A percentile compares a stretch with the other conserved stretches of the same genome.
These are phyloP conservation scores for Phytophthora pistaciae DNA, from an alignment of 352 stramenopile genomes.

Conservation along the genomic window DNA sequence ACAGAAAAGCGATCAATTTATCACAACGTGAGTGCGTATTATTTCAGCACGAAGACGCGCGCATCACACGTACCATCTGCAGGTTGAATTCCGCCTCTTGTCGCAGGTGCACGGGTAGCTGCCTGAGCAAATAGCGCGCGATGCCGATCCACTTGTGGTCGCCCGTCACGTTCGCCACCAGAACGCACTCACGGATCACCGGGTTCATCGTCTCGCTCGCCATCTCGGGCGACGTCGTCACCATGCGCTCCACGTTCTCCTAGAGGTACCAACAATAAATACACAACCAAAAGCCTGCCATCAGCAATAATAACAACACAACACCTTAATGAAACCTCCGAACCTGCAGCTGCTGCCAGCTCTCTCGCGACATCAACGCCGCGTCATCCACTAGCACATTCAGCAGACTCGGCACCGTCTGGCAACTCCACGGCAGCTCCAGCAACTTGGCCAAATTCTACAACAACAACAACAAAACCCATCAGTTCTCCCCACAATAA, in stretches of 20 bases:
- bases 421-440: slow-evolving; percentile 68
- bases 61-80: slow-evolving; percentile 62
- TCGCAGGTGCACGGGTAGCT: slow-evolving; percentile 60
- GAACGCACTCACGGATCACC: slow-evolving; percentile 69
- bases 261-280: slow-evolving; percentile 19
- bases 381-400: slow-evolving; percentile 64
- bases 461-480: neutral
- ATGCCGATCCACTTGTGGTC: slow-evolving; percentile 62
- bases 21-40: neutral
- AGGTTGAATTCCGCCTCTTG: slow-evolving; percentile 84
- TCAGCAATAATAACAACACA: neutral
- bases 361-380: slow-evolving; percentile 46
- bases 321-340: neutral
- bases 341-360: slow-evolving; percentile 71
- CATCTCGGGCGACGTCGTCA: slow-evolving; percentile 42
- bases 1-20: neutral
- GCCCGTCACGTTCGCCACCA: slow-evolving; percentile 54
- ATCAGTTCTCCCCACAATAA: neutral
- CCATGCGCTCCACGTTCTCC: slow-evolving; percentile 60
- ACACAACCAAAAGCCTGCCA: neutral
- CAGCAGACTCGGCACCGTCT: slow-evolving; percentile 65
- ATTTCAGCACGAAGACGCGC: neutral
- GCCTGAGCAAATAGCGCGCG: slow-evolving; percentile 55
- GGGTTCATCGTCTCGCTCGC: slow-evolving; percentile 66
- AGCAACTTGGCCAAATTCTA: slow-evolving; percentile 72